A percentile compares a stretch with the other conserved stretches of the same genome.
Evolutionary conservation across 495 filamentous ascomycete species (phyloP).

Genomic region (Parathielavia appendiculata): DNA sequence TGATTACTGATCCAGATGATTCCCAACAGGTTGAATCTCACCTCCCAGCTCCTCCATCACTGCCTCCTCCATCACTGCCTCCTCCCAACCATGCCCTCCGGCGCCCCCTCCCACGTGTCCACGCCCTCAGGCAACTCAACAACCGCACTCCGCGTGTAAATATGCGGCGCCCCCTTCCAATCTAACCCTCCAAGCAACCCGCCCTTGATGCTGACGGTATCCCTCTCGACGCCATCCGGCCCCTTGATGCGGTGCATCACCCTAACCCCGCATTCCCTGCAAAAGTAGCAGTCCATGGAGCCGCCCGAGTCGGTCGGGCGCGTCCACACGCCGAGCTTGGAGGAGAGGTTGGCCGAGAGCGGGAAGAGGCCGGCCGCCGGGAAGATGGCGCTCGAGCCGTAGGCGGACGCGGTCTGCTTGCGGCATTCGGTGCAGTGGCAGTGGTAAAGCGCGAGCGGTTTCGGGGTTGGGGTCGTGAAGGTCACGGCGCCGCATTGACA

Average conservation of each 20-base stretch:
- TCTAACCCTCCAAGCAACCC: conserved; percentile 45
- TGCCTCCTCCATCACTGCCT: no score
- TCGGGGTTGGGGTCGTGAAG: conserved; percentile 42
- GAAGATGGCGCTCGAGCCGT: conserved; percentile 51
- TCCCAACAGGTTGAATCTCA: neutral
- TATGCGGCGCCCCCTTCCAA: conserved; percentile 37
- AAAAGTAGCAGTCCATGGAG: conserved; percentile 50
- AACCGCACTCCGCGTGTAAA: conserved; percentile 38
- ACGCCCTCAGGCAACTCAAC: conserved; percentile 51
- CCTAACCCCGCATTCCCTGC: conserved; percentile 45
- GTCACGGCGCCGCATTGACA: conserved; percentile 52
- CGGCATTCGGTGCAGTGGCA: conserved; percentile 60
- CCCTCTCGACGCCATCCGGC: conserved; percentile 30
- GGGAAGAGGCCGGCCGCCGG: conserved; percentile 45
- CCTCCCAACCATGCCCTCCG: conserved; percentile 21
- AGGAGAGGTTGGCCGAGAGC: conserved; percentile 31
- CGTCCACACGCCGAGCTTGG: conserved; percentile 35
- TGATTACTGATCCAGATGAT: no score
- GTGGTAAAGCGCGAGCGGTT: conserved; percentile 45
- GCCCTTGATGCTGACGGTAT: conserved; percentile 45
- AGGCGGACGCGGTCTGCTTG: conserved; percentile 54
- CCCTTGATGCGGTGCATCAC: conserved; percentile 45
- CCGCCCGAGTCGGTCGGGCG: conserved; percentile 39
- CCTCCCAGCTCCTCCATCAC: no score
- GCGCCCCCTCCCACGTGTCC: conserved; percentile 37